phyloP scores from a whole-genome alignment of 441 rosid species.

The Melastoma candidum region DNA sequence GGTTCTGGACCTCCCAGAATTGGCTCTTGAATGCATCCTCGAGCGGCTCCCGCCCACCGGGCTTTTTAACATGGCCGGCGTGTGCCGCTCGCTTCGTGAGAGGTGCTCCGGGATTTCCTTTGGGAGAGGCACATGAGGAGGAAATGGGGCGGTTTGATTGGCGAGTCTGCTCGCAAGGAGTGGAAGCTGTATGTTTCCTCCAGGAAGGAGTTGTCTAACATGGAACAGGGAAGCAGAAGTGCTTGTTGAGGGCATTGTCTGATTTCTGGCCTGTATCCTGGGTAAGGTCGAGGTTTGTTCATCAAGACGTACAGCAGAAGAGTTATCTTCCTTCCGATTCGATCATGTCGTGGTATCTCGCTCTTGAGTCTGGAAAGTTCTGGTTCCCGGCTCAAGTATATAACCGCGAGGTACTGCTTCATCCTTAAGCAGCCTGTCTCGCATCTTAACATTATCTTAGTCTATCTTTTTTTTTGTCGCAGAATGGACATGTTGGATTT shows the following conservation, averaged over 20 bases:
- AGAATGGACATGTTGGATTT: conserved; percentile 13
- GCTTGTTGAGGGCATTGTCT: conserved; percentile 39
- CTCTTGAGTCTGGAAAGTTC: conserved; percentile 72
- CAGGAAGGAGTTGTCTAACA: conserved; percentile 22
- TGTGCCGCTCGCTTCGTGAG: conserved; percentile 60
- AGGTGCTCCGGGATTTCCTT: conserved; percentile 65
- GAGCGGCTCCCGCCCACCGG: conserved; percentile 72
- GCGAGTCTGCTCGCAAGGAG: conserved; percentile 61
- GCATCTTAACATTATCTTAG: conserved; percentile 1
- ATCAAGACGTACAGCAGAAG: conserved; percentile 22
- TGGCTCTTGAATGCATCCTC: conserved; percentile 68
- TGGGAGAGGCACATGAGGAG: conserved; percentile 73
- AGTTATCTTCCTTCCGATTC: conserved; percentile 48
- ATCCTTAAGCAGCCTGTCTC: neutral
- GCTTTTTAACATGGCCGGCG: conserved; percentile 66
- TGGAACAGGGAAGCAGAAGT: conserved; percentile 28
- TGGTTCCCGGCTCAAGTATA: conserved; percentile 95
- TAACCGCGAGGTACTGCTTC: conserved; percentile 66
- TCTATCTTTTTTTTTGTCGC: neutral
- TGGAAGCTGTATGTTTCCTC: conserved; percentile 59
- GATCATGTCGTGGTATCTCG: conserved; percentile 77
- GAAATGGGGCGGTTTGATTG: conserved; percentile 77
- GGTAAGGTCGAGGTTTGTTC: conserved; percentile 26
- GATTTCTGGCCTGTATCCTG: conserved; percentile 41
- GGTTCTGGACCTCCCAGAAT: conserved; percentile 77